Base-by-base conservation (phyloP, 1,284 basidiomycete genomes). In the Malassezia arunalokei region DNA sequence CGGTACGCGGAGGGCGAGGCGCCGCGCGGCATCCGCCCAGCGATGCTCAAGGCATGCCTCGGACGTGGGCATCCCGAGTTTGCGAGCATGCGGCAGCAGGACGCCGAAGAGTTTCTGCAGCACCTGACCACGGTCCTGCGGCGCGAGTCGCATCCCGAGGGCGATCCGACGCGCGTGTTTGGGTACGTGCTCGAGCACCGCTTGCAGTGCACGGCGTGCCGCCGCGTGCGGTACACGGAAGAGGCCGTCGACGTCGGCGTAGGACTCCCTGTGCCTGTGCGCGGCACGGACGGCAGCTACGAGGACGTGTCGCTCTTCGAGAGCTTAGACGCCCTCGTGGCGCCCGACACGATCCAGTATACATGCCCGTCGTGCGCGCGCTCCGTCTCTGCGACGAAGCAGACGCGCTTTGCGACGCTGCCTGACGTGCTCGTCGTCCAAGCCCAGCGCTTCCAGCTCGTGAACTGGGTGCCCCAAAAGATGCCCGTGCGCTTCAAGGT, bases 401-500 rank as follows among this genome's bases (percentile, higher is more conserved):
- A 62, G 67, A 80, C 79, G 7, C 81, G 79, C 30, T 86, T 98
- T 64, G 80, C 85, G 5, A 85, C 86, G 0, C 90, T 92, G 78
- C 92, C 92, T 0, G 80, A 89, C 24, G 82, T 90, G 2, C 79
- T 98, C 0, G 83, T 92, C 5, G 74, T 99, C 0, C 91, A 95
- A 64, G 84, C 89, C 48, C 87, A 87, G 65, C 91, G 94, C 66
- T 96, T 96, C 77, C 87, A 92, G 75, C 80, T 95, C 6, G 83
- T 92, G 49, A 91, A 91, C 67, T 98, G 92, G 92, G 88, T 98
- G 3, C 92, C 94, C 0, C 81, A 85, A 5, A 98, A 98, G 74
- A 80, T 96, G 32, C 87, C 94, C 60, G 86, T 98, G 27, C 90
- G 90, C 0, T 76, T 96, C 20, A 73, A 81, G n/a, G 76, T 95